A percentile compares a stretch with the other conserved stretches of the same genome.
phyloP scores from a whole-genome alignment of 1,284 basidiomycete species.

The Cutaneotrichosporon dermatis region DNA sequence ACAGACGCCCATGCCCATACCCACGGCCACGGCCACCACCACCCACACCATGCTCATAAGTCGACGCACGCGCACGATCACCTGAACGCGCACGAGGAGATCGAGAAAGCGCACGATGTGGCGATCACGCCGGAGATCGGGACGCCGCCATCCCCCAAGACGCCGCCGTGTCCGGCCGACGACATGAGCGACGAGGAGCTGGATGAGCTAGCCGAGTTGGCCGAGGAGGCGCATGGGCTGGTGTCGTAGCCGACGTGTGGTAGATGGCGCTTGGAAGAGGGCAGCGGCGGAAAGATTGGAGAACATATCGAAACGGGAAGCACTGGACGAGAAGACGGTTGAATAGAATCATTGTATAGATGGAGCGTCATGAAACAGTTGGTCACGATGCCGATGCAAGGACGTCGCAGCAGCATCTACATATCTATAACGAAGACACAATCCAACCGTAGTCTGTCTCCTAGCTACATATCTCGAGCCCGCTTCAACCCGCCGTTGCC shows the following conservation, averaged over 20 bases:
- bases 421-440: not conserved
- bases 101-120: not conserved
- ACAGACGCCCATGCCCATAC: too few relatives aligned
- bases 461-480: too few relatives aligned
- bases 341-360: too few relatives aligned
- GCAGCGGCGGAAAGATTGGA: too few relatives aligned
- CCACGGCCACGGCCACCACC: not conserved
- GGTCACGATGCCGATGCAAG: too few relatives aligned
- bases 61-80: not conserved
- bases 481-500: too few relatives aligned
- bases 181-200: not conserved
- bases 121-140: not conserved
- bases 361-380: too few relatives aligned
- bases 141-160: not conserved
- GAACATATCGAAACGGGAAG: too few relatives aligned
- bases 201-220: not conserved
- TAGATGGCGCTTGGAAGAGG: too few relatives aligned
- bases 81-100: not conserved
- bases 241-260: slow-evolving; percentile 1
- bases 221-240: not conserved
- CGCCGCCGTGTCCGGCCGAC: not conserved
- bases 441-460: too few relatives aligned
- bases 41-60: too few relatives aligned
- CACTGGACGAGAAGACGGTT: too few relatives aligned
- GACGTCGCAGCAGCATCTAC: not conserved